Evolutionary conservation across 2,329 filamentous ascomycete species (phyloP), one percentile per base, ranked within the genome.

Genomic region (Cytospora chrysosperma): DNA sequence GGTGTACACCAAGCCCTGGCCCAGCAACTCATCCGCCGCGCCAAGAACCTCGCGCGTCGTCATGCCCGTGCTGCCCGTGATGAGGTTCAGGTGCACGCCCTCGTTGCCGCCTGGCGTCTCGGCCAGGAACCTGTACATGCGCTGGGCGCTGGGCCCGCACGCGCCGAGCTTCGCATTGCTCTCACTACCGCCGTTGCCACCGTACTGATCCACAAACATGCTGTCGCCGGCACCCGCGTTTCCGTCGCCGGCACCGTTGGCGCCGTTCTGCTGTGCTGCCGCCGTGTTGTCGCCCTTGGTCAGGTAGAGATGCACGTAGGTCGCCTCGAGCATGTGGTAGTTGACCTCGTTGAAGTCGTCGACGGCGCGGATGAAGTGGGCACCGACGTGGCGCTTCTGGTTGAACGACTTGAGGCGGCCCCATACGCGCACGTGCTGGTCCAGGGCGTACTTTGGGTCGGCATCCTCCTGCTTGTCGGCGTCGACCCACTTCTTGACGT

Each of bases 341-440:
- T 89, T 90, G 74, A 98, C 85, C 82, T 99, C 95, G 79, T 99
- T 97, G 79, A 89, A 89, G 76, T 97, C 91, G 61, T 84, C 80
- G 61, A 98, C 81, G 4, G 90, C 88, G 60, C 93, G 88, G 68
- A 99, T 88, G 71, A 91, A 86, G 75, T 93, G 89, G 50, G 92
- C 90, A 67, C 85, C 88, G 60, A 99, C 84, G 75, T 93, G 89
- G 67, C 89, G 85, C 80, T 93, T 95, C 77, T 90, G 90, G 74
- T 89, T 89, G 79, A 96, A 96, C 60, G 83, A 85, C 78, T 93
- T 95, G 72, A 98, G 81, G 61, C 89, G 88, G 65, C 95, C 95
- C 80, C 86, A 96, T 58, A 95, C 89, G 72, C 93, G 88, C 59
- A 94, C 92, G 77, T 96, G 94, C 59, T 88, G 85, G 72, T 94